Base-by-base conservation (phyloP, 495 filamentous ascomycete genomes). In the Chaetomidium leptoderma region DNA sequence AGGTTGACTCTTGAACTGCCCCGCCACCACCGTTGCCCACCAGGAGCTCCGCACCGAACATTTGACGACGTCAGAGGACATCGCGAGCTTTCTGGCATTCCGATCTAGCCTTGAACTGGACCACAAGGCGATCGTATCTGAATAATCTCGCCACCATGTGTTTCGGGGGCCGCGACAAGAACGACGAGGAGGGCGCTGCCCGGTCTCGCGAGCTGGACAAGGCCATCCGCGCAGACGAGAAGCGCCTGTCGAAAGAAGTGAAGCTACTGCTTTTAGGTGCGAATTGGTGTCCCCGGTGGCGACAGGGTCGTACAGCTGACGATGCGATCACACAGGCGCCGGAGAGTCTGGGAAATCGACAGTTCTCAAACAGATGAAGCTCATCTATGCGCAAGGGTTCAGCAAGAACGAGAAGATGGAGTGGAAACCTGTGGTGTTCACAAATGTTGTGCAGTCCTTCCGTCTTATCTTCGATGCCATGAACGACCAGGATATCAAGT, bases 261-360 rank as follows among this genome's bases (percentile, higher is more conserved):
- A 95, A 95, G 75, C 82, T 95, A 42, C 71, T 95, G 60, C 79
- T 95, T 46, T 76, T 95, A 57, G 89, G 89, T 92, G 73, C 57
- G 83, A 74, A 66, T 48, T 39, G 42, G 23, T 42, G 37, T 21
- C 33, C 26, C 37, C 11, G 40, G 8, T 16, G 33, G 33, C 40
- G 21, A 11, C 26, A n/a, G 29, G 24, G 44, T 9, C 43, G 36
- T n/a, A 43, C 19, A 33, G 30, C 55, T 48, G 11, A 49, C 36
- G 43, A 36, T 29, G 36, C 36, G 26, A 35, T 23, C 14, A 21
- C 6, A 53, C 70, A 97, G 93, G 93, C 70, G 93, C 93, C 65
- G 93, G 93, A 66, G 93, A 98, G 76, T 96, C 91, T 29, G 93
- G 93, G 42, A 98, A 98, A 71, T 98, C 93, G 8, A 98, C 93